These are phyloP conservation scores for Sporothrix inflata DNA, from an alignment of 2,329 filamentous ascomycete genomes.

Conservation along the genomic window DNA sequence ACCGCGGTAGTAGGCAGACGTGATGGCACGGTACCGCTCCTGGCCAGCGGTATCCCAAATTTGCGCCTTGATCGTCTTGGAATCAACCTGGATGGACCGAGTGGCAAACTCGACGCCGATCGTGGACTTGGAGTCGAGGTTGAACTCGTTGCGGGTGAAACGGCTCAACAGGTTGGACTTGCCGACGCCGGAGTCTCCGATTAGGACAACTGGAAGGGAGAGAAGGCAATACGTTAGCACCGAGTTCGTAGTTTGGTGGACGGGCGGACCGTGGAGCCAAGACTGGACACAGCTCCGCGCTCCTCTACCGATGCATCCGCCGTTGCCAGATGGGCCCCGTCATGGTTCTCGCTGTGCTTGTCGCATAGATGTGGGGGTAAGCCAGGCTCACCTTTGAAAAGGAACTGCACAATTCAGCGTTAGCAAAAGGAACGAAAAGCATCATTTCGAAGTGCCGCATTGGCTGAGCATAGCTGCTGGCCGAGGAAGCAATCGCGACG, in stretches of 20 bases:
- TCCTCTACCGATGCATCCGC: slow-evolving; percentile 3
- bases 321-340: neutral
- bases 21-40: slow-evolving; percentile 98
- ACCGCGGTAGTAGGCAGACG: slow-evolving; percentile 97
- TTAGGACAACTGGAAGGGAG: slow-evolving; percentile 78
- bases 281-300: neutral
- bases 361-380: slow-evolving; percentile 2
- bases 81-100: slow-evolving; percentile 96
- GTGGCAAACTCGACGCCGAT: slow-evolving; percentile 99
- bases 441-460: neutral
- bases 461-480: neutral
- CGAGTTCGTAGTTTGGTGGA: slow-evolving; percentile 27
- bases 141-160: slow-evolving; percentile 99
- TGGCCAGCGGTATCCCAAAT: slow-evolving; percentile 99
- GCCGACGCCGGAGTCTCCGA: slow-evolving; percentile 98
- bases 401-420: slow-evolving; percentile 65
- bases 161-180: slow-evolving; percentile 99
- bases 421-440: slow-evolving; percentile 26
- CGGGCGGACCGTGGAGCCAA: neutral
- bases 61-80: slow-evolving; percentile 99
- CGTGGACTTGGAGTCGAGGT: slow-evolving; percentile 98
- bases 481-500: neutral
- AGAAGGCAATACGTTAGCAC: slow-evolving; percentile 39
- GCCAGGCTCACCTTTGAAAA: slow-evolving; percentile 84
- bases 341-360: neutral